Evolutionary conservation across 1,284 basidiomycete species (phyloP).

Genomic region (Irpex sp.): DNA sequence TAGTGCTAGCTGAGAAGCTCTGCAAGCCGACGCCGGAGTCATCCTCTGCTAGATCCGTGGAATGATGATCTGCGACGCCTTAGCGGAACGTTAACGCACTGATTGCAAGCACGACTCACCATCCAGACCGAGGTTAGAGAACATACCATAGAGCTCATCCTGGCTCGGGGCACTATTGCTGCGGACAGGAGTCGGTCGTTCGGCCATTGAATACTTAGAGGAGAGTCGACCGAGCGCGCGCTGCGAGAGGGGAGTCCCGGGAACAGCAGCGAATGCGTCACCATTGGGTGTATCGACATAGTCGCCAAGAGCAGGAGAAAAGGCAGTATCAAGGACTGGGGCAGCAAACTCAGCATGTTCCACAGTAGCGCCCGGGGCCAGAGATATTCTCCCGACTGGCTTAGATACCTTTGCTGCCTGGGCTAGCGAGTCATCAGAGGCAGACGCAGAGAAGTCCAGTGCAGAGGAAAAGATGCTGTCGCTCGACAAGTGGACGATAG

Average conservation of each 20-base stretch:
- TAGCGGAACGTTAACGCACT: neutral
- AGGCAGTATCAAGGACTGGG: slow-evolving; percentile 11
- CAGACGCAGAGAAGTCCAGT: slow-evolving; percentile 28
- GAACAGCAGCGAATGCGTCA: neutral
- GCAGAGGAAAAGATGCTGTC: slow-evolving; percentile 34
- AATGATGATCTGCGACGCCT: neutral
- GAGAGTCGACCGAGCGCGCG: neutral
- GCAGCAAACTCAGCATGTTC: neutral
- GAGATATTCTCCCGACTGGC: slow-evolving; percentile 8
- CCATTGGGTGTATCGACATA: neutral
- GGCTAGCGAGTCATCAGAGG: slow-evolving; percentile 15
- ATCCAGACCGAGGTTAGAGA: slow-evolving; percentile 27
- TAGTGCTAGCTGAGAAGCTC: neutral
- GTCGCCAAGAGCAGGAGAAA: slow-evolving; percentile 11
- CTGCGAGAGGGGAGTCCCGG: neutral
- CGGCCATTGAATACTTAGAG: neutral
- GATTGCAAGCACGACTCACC: slow-evolving; percentile 20
- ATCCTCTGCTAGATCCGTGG: slow-evolving; percentile 1
- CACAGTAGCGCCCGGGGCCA: slow-evolving; percentile 2
- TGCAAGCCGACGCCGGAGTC: slow-evolving; percentile 16
- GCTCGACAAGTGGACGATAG: slow-evolving; percentile 24
- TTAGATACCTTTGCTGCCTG: neutral
- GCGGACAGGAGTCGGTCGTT: neutral
- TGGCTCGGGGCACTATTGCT: slow-evolving; percentile 15
- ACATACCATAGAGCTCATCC: slow-evolving; percentile 28